Evolutionary conservation across 371 early-diverging fungal species (phyloP), one percentile per base, ranked within the genome.

Genomic region (Chytridiales sp.): DNA sequence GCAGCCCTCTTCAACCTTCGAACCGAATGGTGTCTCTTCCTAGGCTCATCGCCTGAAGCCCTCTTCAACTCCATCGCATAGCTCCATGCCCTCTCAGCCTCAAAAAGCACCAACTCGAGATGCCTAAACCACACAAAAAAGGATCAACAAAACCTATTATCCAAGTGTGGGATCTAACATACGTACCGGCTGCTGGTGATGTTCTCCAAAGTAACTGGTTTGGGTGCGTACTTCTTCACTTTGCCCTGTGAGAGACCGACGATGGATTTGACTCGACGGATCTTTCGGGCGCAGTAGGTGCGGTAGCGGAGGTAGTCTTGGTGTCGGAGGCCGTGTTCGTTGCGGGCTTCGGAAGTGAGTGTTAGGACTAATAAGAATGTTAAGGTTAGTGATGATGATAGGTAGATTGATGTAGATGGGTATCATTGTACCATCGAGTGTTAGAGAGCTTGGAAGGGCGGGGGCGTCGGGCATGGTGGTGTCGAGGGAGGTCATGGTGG

Each of bases 231-330:
- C 26, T 74, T 70, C 32, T 77, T 74, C 61, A 81, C 80, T 31
- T 77, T 85, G 59, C 79, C 79, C 50, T 88, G 85, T 0, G 78
- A 70, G 46, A 87, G 67, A 32, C 80, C 78, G 17, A 83, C 69
- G 22, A 77, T 66, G 43, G 79, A 77, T 29, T 89, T 82, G 60
- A 89, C 79, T 32, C 86, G 74, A 53, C 75, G 82, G 40, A 91
- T 74, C 46, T 86, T 83, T 36, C 81, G 79, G 3, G 89, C 76
- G 68, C 89, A 89, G 36, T 44, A 46, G 24, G 77, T 83, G 83
- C 87, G 76, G 64, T 92, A 92, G 8, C 90, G 85, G 43, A 82
- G 78, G 52, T 88, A 90, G 60, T 92, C 92, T 67, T 89, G 82
- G 54, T 89, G 90, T 58, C 91, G 81, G 32, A 92, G 67, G 29